Evolutionary conservation across 495 filamentous ascomycete genomes (phyloP), one percentile per base, ranked within the genome.

Genomic region (Daldinia caldariorum): DNA sequence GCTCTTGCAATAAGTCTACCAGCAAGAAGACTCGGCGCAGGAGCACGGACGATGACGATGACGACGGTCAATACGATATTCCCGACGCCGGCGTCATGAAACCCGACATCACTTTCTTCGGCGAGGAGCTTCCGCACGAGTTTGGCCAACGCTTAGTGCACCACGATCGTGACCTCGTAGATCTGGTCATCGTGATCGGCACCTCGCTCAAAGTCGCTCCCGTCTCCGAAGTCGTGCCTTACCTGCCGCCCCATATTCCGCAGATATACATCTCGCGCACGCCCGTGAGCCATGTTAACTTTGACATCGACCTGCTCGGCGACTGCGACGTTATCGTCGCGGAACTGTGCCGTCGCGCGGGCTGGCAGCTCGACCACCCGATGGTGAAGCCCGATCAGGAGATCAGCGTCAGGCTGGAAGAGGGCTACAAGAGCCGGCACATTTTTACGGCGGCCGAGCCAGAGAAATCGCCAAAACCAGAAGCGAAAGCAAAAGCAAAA

Each of bases 51-150:
- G 51, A 76, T 35, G 80, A 84, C 22, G 85, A 87, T 13, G 88
- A 90, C 58, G 89, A 87, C 66, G 90, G 90, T 61, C 90, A 93
- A 32, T 86, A 86, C 67, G 86, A 90, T 57, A 88, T 91, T 37
- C 87, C 87, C 31, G 83, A 49, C 90, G 86, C 90, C 4, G 95
- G 96, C 14, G 89, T 99, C 71, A 97, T 98, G 94, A 99, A 98
- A 84, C 95, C 95, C 14, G 95, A 97, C 78, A 98, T 99, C 73
- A 97, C 92, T 4, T 98, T 99, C 85, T 98, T 98, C 73, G 95
- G 94, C 50, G 95, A 99, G 79, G 82, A 87, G 66, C 88, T 99
- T 3, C 94, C 94, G 0, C 88, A 91, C 70, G 85, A 88, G 49
- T 99, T 99, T 79, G 90, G 91, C n/a, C 83, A 87, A 9, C 90